These are phyloP conservation scores for Gymnopilus dilepis DNA, from an alignment of 768 basidiomycete genomes.

Conservation along the genomic window DNA sequence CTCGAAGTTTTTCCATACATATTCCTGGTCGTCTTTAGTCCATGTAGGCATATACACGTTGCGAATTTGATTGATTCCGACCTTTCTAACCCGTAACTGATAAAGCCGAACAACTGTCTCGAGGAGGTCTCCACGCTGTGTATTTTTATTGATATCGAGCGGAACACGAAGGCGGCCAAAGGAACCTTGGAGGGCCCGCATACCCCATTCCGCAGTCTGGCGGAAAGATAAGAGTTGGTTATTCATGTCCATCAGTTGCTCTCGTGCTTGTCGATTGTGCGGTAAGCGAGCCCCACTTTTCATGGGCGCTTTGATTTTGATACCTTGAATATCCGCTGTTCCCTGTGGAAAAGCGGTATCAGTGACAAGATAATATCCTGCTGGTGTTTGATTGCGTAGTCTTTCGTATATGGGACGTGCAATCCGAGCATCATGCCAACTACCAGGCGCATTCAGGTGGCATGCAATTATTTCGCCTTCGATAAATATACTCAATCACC, in stretches of 20 bases:
- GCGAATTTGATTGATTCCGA: slow-evolving; percentile 49
- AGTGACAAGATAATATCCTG: slow-evolving; percentile 46
- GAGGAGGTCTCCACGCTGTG: slow-evolving; percentile 35
- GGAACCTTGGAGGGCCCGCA: slow-evolving; percentile 46
- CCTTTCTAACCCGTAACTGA: slow-evolving; percentile 37
- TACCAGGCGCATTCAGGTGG: slow-evolving; percentile 47
- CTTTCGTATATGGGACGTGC: slow-evolving; percentile 44
- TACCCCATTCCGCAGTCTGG: slow-evolving; percentile 61
- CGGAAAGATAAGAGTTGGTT: slow-evolving; percentile 46
- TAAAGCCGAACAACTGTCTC: slow-evolving; percentile 39
- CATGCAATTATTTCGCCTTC: slow-evolving; percentile 42
- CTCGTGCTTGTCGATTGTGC: slow-evolving; percentile 23
- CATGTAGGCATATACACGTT: slow-evolving; percentile 47
- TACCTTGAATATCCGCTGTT: slow-evolving; percentile 32
- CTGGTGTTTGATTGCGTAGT: slow-evolving; percentile 37
- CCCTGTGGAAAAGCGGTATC: slow-evolving; percentile 54
- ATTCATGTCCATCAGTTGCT: slow-evolving; percentile 34
- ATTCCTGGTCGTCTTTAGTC: slow-evolving; percentile 20
- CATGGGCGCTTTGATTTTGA: slow-evolving; percentile 42
- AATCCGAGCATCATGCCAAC: slow-evolving; percentile 54
- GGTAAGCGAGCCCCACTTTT: slow-evolving; percentile 36
- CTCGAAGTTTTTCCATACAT: slow-evolving; percentile 29
- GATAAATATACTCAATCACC: not conserved
- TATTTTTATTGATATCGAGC: slow-evolving; percentile 36
- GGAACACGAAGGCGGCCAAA: slow-evolving; percentile 52